Base-by-base conservation (phyloP, 83 land plant genomes). In the Picea engelmannii region DNA sequence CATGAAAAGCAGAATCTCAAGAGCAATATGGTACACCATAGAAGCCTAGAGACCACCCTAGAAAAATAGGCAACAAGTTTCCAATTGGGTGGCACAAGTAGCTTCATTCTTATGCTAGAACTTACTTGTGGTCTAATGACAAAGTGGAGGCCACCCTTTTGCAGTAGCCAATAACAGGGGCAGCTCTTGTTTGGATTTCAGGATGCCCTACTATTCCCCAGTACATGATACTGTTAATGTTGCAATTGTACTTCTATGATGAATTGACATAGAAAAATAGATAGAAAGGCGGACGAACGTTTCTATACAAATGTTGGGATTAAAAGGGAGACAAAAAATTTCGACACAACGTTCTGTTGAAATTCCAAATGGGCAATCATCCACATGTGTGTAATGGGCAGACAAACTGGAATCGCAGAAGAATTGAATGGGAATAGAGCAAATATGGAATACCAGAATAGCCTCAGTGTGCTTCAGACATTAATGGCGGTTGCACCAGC, bases 311-410 rank as follows among this genome's bases (percentile, higher is more conserved):
- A 55, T 55, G 58, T 55, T 55, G 58, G 58, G 58, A 55, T 55
- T 55, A 55, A 55, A 55, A 11, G 58, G 58, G 58, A 3, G 58
- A 55, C 58, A 55, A 55, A 55, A 12, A 12, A 3, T 40, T 44
- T 70, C 47, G 38, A 70, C 8, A 40, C 75, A 70, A 70, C 9
- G 75, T 70, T 40, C 12, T 70, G 49, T 0, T 40, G 49, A 70
- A 44, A 40, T 70, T 27, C 75, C 75, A 68, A 68, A 68, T 68
- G 47, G 44, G 44, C n/a, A 68, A 68, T 38, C 42, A 67, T 67
- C 71, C 38, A 16, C 18, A 35, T 70, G 49, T 38, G 21, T 4
- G 16, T 18, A 70, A 70, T 40, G n/a, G 42, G 23, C 74, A 69
- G 6, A 17, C 21, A 69, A 69, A 6, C 75, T 18, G 75, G 40